A percentile compares a stretch with the other conserved stretches of the same genome.
phyloP scores from a whole-genome alignment of 371 early-diverging fungal species.

The Zopfochytrium polystomum region DNA sequence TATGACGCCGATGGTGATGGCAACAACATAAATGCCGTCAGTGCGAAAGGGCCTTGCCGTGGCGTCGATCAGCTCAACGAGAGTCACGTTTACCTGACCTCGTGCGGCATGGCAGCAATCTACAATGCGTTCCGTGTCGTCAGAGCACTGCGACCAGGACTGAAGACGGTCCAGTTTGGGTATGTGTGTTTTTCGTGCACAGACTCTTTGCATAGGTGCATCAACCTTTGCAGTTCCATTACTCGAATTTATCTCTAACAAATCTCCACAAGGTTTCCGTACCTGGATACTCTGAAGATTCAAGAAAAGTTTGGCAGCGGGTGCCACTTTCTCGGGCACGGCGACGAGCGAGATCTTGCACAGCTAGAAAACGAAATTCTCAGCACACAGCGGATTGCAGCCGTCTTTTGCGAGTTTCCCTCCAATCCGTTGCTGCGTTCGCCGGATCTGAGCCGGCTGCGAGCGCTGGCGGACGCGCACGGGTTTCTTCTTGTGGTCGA shows the following conservation, averaged over 20 bases:
- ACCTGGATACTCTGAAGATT: constrained; percentile 92
- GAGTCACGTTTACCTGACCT: constrained; percentile 80
- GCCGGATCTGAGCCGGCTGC: constrained; percentile 70
- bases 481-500: constrained; percentile 83
- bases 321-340: constrained; percentile 79
- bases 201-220: background rate
- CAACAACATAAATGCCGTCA: constrained; percentile 1
- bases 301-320: constrained; percentile 85
- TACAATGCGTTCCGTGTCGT: constrained; percentile 75
- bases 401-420: constrained; percentile 90
- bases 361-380: constrained; percentile 53
- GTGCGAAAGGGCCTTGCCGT: background rate
- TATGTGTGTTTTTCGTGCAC: constrained; percentile 32
- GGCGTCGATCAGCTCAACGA: constrained; percentile 42
- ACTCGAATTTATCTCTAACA: background rate
- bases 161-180: constrained; percentile 88
- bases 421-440: constrained; percentile 89
- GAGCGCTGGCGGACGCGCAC: constrained; percentile 70
- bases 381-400: constrained; percentile 46
- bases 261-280: constrained; percentile 69
- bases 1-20: too few species aligned
- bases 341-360: constrained; percentile 69
- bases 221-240: background rate
- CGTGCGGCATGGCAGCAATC: constrained; percentile 92
- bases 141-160: constrained; percentile 38